Conservation (phyloP, 2,329 filamentous ascomycete species). For the Aureobasidium sp. region DNA sequence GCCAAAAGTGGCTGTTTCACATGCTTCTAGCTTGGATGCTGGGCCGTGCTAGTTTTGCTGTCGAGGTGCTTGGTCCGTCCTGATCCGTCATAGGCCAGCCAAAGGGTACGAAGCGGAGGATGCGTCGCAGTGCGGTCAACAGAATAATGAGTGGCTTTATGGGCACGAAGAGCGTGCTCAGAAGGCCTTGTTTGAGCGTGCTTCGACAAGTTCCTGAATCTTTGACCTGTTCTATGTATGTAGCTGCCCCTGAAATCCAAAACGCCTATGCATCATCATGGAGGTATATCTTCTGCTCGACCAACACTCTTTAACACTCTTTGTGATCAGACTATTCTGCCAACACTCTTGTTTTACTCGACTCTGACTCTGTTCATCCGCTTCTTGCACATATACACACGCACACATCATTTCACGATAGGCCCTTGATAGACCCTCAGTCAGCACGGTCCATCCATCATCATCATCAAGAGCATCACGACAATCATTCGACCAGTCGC, state of each 20-base stretch:
- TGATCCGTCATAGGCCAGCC: neutral
- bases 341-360: neutral
- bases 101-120: neutral
- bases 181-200: constrained; percentile 6
- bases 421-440: neutral
- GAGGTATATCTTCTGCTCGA: constrained; percentile 6
- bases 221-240: neutral
- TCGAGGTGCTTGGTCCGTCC: neutral
- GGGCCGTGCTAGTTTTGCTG: neutral
- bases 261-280: constrained; percentile 1
- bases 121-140: neutral
- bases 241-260: constrained; percentile 7
- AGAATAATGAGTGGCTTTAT: neutral
- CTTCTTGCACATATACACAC: neutral
- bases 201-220: neutral
- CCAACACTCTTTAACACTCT: neutral
- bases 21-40: constrained; percentile 1
- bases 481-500: neutral
- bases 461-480: neutral
- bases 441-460: constrained; percentile 3
- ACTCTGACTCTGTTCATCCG: neutral
- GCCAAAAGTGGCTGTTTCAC: neutral
- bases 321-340: neutral
- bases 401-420: neutral
- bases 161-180: neutral